phyloP scores from a whole-genome alignment of 441 rosid species.

The Adansonia gregorii region DNA sequence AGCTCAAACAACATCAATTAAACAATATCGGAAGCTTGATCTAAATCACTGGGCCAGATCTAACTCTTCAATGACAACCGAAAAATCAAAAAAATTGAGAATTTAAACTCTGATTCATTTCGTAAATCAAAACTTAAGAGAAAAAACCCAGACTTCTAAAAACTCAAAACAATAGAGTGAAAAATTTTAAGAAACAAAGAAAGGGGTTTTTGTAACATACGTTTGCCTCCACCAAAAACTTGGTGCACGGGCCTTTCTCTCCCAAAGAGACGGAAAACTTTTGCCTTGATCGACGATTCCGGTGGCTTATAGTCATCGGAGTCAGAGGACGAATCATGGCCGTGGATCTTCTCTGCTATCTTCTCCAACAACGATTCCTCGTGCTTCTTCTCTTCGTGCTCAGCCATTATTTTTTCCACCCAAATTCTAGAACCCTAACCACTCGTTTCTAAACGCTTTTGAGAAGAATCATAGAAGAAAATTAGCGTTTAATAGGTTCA shows the following conservation, averaged over 20 bases:
- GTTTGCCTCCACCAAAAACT: slow-evolving; percentile 82
- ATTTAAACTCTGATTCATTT: not conserved
- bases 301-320: slow-evolving; percentile 61
- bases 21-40: not conserved
- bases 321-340: slow-evolving; percentile 57
- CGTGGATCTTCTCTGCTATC: slow-evolving; percentile 66
- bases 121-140: not conserved
- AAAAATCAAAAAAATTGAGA: not conserved
- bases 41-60: not conserved
- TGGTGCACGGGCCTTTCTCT: slow-evolving; percentile 79
- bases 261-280: slow-evolving; percentile 76
- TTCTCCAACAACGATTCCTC: slow-evolving; percentile 69
- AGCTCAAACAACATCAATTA: not conserved
- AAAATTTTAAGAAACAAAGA: not conserved
- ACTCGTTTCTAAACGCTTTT: slow-evolving; percentile 16
- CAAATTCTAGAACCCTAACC: slow-evolving; percentile 30
- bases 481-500: too few relatives aligned
- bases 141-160: not conserved
- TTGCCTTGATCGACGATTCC: slow-evolving; percentile 54
- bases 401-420: slow-evolving; percentile 48
- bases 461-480: not conserved
- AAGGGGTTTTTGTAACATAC: slow-evolving; percentile 34
- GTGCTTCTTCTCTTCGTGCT: slow-evolving; percentile 57
- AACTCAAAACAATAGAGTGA: not conserved
- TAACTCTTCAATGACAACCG: not conserved